A percentile compares a stretch with the other conserved stretches of the same genome.
phyloP scores from a whole-genome alignment of 2,329 filamentous ascomycete genomes.

The Colletotrichum tropicicola region DNA sequence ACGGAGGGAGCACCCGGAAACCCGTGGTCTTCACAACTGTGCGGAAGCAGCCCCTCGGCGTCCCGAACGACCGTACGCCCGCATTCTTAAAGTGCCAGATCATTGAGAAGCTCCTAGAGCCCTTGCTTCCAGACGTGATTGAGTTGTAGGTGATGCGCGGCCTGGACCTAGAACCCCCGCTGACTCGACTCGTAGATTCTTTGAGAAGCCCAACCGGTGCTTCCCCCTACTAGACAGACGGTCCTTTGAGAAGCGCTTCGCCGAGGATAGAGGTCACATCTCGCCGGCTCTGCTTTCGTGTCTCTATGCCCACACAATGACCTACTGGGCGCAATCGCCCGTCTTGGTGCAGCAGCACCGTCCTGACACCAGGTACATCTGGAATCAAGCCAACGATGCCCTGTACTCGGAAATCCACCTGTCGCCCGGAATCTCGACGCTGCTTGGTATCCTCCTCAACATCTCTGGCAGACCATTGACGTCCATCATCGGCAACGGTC shows the following conservation, averaged over 20 bases:
- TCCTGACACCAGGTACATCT: constrained; percentile 68
- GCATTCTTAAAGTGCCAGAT: constrained; percentile 60
- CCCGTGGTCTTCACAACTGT: constrained; percentile 58
- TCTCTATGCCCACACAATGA: constrained; percentile 65
- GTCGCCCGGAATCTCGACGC: constrained; percentile 65
- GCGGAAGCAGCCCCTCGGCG: constrained; percentile 54
- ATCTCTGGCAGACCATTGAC: constrained; percentile 68
- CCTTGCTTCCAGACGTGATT: constrained; percentile 59
- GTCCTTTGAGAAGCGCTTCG: constrained; percentile 59
- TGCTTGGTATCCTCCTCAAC: constrained; percentile 66
- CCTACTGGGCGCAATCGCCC: constrained; percentile 64
- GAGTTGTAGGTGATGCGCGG: constrained; percentile 47
- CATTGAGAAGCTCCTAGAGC: constrained; percentile 67
- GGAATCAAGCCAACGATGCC: constrained; percentile 69
- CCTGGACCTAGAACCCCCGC: too few species aligned
- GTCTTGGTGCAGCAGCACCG: constrained; percentile 53
- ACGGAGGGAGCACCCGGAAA: constrained; percentile 14
- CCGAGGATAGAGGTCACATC: constrained; percentile 53
- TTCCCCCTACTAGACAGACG: constrained; percentile 68
- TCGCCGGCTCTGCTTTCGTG: constrained; percentile 65
- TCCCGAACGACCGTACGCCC: constrained; percentile 45
- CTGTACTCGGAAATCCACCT: constrained; percentile 68
- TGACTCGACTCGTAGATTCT: constrained; percentile 60
- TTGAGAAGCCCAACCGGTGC: constrained; percentile 65
- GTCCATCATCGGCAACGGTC: constrained; percentile 65